phyloP scores from a whole-genome alignment of 2,329 filamentous ascomycete species.

The Rhexocercosporidium sp. region DNA sequence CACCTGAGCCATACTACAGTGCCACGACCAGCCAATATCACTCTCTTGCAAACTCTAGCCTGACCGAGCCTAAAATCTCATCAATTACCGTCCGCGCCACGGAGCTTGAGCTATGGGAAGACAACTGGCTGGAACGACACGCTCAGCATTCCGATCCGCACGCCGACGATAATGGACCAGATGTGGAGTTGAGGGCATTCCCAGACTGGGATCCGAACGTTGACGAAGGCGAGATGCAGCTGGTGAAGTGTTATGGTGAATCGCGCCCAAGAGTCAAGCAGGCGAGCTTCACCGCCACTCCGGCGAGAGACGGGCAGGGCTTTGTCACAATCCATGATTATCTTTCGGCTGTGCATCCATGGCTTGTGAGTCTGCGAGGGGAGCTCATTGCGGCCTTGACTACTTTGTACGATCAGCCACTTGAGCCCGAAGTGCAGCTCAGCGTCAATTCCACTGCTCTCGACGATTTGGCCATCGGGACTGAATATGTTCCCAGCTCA shows the following conservation, averaged over 20 bases:
- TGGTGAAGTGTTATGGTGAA: conserved; percentile 7
- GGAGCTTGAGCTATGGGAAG: too few relatives aligned
- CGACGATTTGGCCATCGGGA: background rate
- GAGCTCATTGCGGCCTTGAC: background rate
- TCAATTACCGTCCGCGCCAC: too few relatives aligned
- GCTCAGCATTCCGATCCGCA: too few relatives aligned
- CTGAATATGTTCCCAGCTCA: background rate
- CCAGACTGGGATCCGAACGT: conserved; percentile 7
- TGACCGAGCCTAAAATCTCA: too few relatives aligned
- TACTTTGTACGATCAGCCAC: background rate
- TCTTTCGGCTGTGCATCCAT: conserved; percentile 9
- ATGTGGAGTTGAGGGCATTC: background rate
- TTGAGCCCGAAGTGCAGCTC: background rate
- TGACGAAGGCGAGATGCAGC: background rate
- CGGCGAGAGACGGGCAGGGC: conserved; percentile 1
- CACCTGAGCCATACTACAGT: background rate
- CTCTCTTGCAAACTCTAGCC: too few relatives aligned
- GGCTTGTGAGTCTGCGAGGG: conserved; percentile 4
- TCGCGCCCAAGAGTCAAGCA: background rate
- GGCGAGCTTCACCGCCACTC: conserved; percentile 1
- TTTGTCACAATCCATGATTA: conserved; percentile 15
- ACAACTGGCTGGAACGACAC: too few relatives aligned
- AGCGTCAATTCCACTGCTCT: background rate
- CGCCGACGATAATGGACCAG: too few relatives aligned
- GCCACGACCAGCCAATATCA: background rate